Evolutionary conservation across 345 rosid species (phyloP).

Genomic region (Eucalyptus paniculata): DNA sequence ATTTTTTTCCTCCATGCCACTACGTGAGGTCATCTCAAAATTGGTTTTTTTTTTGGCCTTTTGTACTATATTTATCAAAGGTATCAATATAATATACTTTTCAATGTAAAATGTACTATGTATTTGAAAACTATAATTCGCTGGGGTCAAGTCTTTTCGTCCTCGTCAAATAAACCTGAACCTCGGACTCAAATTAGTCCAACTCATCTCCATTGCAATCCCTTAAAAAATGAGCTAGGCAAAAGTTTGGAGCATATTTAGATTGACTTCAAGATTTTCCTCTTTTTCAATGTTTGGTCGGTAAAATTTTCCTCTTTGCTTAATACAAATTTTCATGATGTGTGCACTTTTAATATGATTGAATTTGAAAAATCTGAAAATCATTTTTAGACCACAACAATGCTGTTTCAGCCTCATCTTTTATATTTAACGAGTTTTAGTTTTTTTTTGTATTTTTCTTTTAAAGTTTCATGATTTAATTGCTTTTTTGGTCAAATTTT

Average conservation of each 20-base stretch:
- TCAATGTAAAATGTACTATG: not conserved
- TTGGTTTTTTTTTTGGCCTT: not conserved
- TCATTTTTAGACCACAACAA: too few species aligned
- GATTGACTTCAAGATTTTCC: not conserved
- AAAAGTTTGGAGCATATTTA: not conserved
- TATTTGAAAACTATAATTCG: accelerated
- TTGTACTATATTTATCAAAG: not conserved
- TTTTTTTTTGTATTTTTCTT: accelerated
- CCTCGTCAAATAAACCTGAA: not conserved
- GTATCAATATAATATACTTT: not conserved
- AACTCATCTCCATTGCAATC: not conserved
- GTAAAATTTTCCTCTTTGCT: not conserved
- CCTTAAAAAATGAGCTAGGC: accelerated
- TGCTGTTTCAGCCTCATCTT: not conserved
- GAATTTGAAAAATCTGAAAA: not conserved
- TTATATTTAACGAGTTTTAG: too few species aligned
- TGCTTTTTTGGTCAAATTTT: accelerated
- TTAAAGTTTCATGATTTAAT: too few species aligned
- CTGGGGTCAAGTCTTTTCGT: accelerated
- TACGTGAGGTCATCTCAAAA: not conserved
- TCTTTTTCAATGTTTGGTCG: too few species aligned
- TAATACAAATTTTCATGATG: not conserved
- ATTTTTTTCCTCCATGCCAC: not conserved
- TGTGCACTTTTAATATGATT: not conserved
- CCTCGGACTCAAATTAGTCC: not conserved